These are phyloP conservation scores for Daldinia loculata DNA, from an alignment of 495 filamentous ascomycete genomes.

Conservation along the genomic window DNA sequence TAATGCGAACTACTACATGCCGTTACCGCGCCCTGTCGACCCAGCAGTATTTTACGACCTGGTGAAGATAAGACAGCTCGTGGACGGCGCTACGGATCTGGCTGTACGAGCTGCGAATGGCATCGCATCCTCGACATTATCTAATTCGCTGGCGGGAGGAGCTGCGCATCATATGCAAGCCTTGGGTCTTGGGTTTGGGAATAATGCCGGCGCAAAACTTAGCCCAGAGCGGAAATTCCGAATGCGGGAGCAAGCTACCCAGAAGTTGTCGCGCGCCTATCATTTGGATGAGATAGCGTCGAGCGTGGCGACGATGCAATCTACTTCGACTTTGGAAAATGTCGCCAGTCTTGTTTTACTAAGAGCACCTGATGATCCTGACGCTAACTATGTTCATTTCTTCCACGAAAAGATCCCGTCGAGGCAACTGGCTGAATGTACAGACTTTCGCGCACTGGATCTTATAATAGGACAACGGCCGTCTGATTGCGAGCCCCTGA, in stretches of 20 bases:
- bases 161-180: slow-evolving; percentile 63
- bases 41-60: slow-evolving; percentile 83
- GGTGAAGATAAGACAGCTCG: slow-evolving; percentile 77
- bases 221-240: slow-evolving; percentile 76
- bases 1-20: slow-evolving; percentile 77
- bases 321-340: slow-evolving; percentile 77
- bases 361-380: slow-evolving; percentile 66
- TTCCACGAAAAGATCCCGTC: slow-evolving; percentile 89
- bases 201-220: slow-evolving; percentile 68
- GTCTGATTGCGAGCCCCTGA: slow-evolving; percentile 68
- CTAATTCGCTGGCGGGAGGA: slow-evolving; percentile 58
- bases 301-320: slow-evolving; percentile 84
- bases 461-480: slow-evolving; percentile 70
- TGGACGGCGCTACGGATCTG: slow-evolving; percentile 79
- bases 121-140: slow-evolving; percentile 67
- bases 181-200: slow-evolving; percentile 67
- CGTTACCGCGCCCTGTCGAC: slow-evolving; percentile 78
- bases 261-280: slow-evolving; percentile 78
- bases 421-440: slow-evolving; percentile 76
- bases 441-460: slow-evolving; percentile 68
- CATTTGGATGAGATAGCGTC: slow-evolving; percentile 81
- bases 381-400: slow-evolving; percentile 85
- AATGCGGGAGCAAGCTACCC: slow-evolving; percentile 78
- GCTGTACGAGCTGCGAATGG: slow-evolving; percentile 78
- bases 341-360: slow-evolving; percentile 77